phyloP scores from a whole-genome alignment of 2,329 filamentous ascomycete genomes.

The Juglanconis oblonga region DNA sequence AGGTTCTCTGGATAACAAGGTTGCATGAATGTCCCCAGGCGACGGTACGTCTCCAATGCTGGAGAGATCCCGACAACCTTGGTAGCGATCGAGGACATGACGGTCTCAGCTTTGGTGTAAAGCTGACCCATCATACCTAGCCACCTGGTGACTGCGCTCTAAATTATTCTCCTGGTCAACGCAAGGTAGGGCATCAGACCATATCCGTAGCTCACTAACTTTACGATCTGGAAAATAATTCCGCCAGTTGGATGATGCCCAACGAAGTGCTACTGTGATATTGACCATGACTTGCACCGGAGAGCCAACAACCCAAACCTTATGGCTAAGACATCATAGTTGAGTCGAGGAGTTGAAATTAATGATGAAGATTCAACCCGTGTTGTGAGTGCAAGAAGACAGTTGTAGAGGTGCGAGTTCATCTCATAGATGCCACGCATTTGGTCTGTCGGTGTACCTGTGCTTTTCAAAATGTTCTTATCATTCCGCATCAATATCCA shows the following conservation, averaged over 20 bases:
- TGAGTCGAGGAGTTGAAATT: too few relatives aligned
- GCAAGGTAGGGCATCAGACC: slow-evolving; percentile 6
- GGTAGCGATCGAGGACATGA: neutral
- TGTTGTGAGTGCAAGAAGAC: too few relatives aligned
- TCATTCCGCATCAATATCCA: too few relatives aligned
- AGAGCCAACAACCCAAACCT: neutral
- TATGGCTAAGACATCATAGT: too few relatives aligned
- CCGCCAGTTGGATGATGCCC: neutral
- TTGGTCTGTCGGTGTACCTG: too few relatives aligned
- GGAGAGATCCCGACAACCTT: neutral
- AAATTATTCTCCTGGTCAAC: neutral
- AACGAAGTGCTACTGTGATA: neutral
- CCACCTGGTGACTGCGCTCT: slow-evolving; percentile 4
- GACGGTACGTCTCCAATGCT: neutral
- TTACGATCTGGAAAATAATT: neutral
- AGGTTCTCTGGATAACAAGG: neutral
- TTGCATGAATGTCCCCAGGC: neutral
- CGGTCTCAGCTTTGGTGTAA: neutral
- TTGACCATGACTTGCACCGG: neutral
- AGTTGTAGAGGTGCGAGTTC: too few relatives aligned
- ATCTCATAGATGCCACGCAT: too few relatives aligned
- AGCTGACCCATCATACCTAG: slow-evolving; percentile 4
- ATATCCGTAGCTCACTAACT: neutral
- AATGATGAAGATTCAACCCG: too few relatives aligned
- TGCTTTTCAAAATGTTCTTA: too few relatives aligned